Percentiles rank a stretch among this genome's conserved stretches.
These are phyloP conservation scores for Balamuthia mandrillaris DNA, from an alignment of 208 protist genomes.

Conservation along the genomic window DNA sequence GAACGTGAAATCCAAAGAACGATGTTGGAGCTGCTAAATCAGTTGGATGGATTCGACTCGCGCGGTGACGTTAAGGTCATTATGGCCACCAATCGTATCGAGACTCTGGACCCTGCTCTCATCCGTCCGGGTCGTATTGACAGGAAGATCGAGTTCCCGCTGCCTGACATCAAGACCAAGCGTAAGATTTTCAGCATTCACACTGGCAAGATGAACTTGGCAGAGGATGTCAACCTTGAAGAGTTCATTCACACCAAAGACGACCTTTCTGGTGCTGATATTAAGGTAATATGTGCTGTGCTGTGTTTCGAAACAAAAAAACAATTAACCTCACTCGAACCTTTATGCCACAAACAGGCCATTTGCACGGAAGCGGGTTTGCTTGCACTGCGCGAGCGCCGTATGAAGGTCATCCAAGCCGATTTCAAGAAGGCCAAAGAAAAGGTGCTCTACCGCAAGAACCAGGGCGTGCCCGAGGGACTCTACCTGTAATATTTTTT, in stretches of 20 bases:
- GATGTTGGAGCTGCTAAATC: constrained; percentile 99
- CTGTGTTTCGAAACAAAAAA: too few relatives aligned
- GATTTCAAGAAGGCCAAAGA: constrained; percentile 99
- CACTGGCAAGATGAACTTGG: constrained; percentile 97
- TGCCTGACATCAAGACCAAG: constrained; percentile 98
- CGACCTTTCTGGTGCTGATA: constrained; percentile 99
- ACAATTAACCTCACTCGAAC: too few relatives aligned
- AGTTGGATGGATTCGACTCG: constrained; percentile 99
- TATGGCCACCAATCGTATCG: constrained; percentile 79
- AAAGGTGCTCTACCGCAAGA: constrained; percentile 99
- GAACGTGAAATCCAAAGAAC: constrained; percentile 99
- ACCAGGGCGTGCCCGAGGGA: constrained; percentile 93
- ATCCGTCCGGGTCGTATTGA: constrained; percentile 99
- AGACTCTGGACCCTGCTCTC: constrained; percentile 99
- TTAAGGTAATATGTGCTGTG: too few relatives aligned
- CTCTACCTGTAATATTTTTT: constrained; percentile 98
- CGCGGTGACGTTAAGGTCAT: constrained; percentile 96
- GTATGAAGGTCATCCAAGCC: constrained; percentile 98
- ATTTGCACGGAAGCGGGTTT: constrained; percentile 99
- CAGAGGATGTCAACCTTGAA: constrained; percentile 96
- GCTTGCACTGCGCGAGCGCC: constrained; percentile 96
- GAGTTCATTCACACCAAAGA: constrained; percentile 99
- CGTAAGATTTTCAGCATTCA: constrained; percentile 99
- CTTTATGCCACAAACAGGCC: too few relatives aligned
- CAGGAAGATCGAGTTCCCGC: constrained; percentile 99